Base-by-base conservation (phyloP, 495 filamentous ascomycete species). In the Penicillium ucsense region DNA sequence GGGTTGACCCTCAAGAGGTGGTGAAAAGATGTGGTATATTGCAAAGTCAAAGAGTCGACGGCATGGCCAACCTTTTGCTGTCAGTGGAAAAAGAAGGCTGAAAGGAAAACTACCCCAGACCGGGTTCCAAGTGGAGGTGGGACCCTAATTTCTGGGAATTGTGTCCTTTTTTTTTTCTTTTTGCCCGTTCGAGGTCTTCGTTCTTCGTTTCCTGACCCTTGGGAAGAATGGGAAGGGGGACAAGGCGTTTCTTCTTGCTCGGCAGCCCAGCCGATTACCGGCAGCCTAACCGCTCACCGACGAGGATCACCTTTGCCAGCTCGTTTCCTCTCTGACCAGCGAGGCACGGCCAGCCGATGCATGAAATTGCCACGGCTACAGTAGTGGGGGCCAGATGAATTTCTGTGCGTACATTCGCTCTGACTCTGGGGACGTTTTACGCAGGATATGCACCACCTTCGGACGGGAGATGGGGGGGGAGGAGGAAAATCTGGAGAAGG, bases 401-500 rank as follows among this genome's bases (percentile, higher is more conserved):
- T 20, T 20, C 20, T 20, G 20, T 20, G 20, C 20, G 20, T 20
- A 20, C 20, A 20, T 20, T 2, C 20, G 20, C 20, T 20, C 20
- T 20, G 20, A 20, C 20, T 20, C 20, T 20, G 20, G 20, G 20
- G 20, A 20, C 20, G 20, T 20, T 20, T 20, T 1, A 20, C 20
- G 20, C 20, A 20, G 20, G 20, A 20, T 20, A 20, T 20, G 20
- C 20, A 20, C 20, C 20, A 20, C 20, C 20, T 20, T 20, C 20
- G 20, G 20, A 20, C 20, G 20, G 20, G 20, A 20, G 20, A 20
- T 20, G 20, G 20, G 20, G 20, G 20, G 20, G 37, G 33, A 35
- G 45, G 28, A 31, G 38, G 46, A 45, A 46, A 46, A 46, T 47
- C 51, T 46, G 51, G 51, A 53, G 51, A 53, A 46, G 48, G 47